Conservation (phyloP, 345 rosid species). For the Eutrema yunnanense region DNA sequence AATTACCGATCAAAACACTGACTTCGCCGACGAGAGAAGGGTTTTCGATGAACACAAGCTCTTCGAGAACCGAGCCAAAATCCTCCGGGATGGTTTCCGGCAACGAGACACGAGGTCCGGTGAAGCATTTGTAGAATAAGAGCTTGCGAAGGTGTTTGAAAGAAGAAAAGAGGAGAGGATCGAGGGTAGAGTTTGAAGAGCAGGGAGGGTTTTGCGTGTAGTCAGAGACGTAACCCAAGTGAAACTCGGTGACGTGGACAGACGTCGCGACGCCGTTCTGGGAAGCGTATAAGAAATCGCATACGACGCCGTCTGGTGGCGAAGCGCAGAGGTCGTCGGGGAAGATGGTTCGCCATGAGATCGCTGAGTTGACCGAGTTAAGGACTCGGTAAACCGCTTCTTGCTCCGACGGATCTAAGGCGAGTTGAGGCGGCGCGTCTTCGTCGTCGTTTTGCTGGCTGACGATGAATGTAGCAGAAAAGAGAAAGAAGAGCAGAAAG, state of each 20-base stretch:
- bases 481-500: conserved; percentile 16
- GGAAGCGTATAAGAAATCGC: conserved; percentile 36
- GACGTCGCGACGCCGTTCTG: conserved; percentile 2
- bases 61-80: conserved; percentile 45
- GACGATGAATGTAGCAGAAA: conserved; percentile 6
- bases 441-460: conserved; percentile 20
- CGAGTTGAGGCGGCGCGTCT: conserved; percentile 12
- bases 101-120: conserved; percentile 26
- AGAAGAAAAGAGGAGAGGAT: conserved; percentile 47
- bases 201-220: conserved; percentile 59
- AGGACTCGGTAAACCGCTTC: conserved; percentile 48
- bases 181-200: conserved; percentile 42
- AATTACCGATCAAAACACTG: conserved; percentile 31
- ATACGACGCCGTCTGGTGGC: conserved; percentile 62
- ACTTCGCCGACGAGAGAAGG: conserved; percentile 44
- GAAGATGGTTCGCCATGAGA: conserved; percentile 53
- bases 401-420: conserved; percentile 50
- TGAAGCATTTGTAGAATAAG: conserved; percentile 63
- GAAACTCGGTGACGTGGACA: conserved; percentile 51
- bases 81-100: conserved; percentile 30
- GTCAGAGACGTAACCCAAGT: conserved; percentile 59
- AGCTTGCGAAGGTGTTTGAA: conserved; percentile 54
- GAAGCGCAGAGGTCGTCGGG: conserved; percentile 60
- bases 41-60: conserved; percentile 55
- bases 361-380: conserved; percentile 42